Conservation (phyloP, 371 early-diverging fungal genomes). For the Rhizopus sp. region DNA sequence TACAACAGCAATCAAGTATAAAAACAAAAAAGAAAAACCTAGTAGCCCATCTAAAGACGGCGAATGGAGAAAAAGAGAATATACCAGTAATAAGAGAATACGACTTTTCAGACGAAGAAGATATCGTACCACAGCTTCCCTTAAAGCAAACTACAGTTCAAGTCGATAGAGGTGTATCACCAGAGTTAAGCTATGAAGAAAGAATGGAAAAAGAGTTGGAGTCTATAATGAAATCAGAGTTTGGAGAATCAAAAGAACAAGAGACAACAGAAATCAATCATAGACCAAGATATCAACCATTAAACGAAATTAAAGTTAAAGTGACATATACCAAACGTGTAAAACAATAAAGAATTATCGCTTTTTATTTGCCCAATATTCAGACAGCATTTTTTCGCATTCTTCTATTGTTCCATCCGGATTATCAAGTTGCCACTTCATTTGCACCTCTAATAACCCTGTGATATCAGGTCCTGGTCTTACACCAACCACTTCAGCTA, state of each 20-base stretch:
- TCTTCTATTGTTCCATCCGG: slow-evolving; percentile 62
- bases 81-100: background rate
- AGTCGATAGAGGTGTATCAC: slow-evolving; percentile 8
- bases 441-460: slow-evolving; percentile 53
- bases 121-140: slow-evolving; percentile 5
- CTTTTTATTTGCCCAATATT: slow-evolving; percentile 33
- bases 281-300: slow-evolving; percentile 24
- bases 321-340: slow-evolving; percentile 20
- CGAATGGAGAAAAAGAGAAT: slow-evolving; percentile 20
- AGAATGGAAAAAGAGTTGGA: slow-evolving; percentile 26
- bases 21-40: slow-evolving; percentile 28
- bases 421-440: slow-evolving; percentile 78
- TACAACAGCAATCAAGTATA: background rate
- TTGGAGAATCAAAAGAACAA: slow-evolving; percentile 7
- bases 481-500: slow-evolving; percentile 57
- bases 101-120: slow-evolving; percentile 27
- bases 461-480: slow-evolving; percentile 68
- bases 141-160: background rate
- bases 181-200: slow-evolving; percentile 19
- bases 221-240: slow-evolving; percentile 23
- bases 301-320: slow-evolving; percentile 22
- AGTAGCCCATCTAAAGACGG: slow-evolving; percentile 23
- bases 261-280: background rate
- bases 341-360: slow-evolving; percentile 8
- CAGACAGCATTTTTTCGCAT: slow-evolving; percentile 48